phyloP scores from a whole-genome alignment of 2,329 filamentous ascomycete genomes.

The Talaromyces albobiverticillius region DNA sequence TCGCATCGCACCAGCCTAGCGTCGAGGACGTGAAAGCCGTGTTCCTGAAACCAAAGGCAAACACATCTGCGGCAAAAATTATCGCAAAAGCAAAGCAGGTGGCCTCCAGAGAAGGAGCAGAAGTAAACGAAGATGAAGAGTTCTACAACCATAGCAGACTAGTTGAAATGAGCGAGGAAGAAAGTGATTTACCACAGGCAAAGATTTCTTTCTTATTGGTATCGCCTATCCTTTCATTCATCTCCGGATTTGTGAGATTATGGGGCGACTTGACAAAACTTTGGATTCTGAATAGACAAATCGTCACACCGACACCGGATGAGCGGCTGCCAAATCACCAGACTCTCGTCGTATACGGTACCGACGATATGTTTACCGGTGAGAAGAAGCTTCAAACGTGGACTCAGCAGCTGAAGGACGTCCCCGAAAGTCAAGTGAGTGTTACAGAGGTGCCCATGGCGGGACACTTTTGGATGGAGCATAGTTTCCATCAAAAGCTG shows the following conservation, averaged over 20 bases:
- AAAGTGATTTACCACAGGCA: conserved; percentile 14
- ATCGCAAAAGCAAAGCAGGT: conserved; percentile 66
- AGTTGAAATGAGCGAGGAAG: conserved; percentile 14
- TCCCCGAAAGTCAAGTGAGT: conserved; percentile 46
- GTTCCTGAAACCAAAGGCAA: conserved; percentile 55
- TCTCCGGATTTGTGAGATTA: conserved; percentile 62
- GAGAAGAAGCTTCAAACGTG: conserved; percentile 64
- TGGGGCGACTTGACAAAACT: conserved; percentile 47
- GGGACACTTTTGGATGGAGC: conserved; percentile 64
- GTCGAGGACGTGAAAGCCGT: conserved; percentile 57
- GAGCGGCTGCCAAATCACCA: conserved; percentile 56
- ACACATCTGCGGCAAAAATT: conserved; percentile 65
- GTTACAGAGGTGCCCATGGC: conserved; percentile 51
- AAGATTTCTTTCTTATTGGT: conserved; percentile 56
- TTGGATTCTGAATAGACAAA: conserved; percentile 26
- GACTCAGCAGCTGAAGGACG: conserved; percentile 53
- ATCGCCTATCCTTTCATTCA: conserved; percentile 58
- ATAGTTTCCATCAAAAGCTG: conserved; percentile 45
- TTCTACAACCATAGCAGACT: neutral
- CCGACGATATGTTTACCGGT: conserved; percentile 70
- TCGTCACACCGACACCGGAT: conserved; percentile 43
- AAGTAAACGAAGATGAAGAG: conserved; percentile 10
- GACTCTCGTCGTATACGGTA: conserved; percentile 71
- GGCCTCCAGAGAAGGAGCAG: conserved; percentile 49
- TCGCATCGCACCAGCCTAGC: conserved; percentile 68